Conservation (phyloP, 768 basidiomycete genomes). For the Suillus occidentalis region DNA sequence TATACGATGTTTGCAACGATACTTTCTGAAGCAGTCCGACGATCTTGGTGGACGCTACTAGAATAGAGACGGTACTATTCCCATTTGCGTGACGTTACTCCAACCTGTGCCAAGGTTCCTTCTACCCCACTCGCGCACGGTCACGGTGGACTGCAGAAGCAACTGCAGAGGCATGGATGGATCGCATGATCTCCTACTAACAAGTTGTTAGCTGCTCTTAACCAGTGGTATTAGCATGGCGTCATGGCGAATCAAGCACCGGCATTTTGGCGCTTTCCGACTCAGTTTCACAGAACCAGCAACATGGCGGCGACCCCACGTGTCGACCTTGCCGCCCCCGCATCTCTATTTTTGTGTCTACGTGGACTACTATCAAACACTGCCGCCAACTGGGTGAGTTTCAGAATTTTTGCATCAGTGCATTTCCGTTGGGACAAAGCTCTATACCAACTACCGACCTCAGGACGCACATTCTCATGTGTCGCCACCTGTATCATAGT, state of each 20-base stretch:
- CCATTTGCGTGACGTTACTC: background rate
- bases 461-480: background rate
- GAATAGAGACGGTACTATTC: background rate
- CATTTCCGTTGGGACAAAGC: background rate
- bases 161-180: background rate
- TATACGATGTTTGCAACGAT: background rate
- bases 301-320: slow-evolving; percentile 1
- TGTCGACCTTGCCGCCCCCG: background rate
- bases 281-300: background rate
- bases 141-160: background rate
- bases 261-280: background rate
- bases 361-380: background rate
- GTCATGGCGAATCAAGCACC: background rate
- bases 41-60: background rate
- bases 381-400: background rate
- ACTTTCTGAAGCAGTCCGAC: background rate
- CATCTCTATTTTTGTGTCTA: background rate
- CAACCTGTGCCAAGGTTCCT: background rate
- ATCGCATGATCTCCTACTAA: background rate
- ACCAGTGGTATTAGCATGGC: background rate
- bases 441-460: too few relatives aligned
- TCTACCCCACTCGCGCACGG: background rate
- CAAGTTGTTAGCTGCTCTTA: background rate
- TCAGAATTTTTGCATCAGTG: background rate
- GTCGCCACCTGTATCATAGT: too few relatives aligned